Evolutionary conservation across 225 moss, liverwort and hornwort species (phyloP), one percentile per base, ranked within the genome.

Genomic region (Rhytidiadelphus loreus): DNA sequence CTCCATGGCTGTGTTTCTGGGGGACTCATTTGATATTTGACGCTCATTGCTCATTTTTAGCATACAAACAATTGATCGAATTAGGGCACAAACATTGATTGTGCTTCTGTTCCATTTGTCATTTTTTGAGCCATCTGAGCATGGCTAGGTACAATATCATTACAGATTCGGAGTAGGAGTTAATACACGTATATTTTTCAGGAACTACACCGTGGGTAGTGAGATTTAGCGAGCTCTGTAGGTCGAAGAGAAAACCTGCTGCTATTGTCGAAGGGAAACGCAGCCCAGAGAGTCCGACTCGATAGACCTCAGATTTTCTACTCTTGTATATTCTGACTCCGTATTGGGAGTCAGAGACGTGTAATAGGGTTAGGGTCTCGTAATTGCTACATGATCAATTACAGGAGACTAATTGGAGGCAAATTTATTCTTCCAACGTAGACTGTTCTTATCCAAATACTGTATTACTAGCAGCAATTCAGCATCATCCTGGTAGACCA

Each of bases 1-100:
- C 52, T 69, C 48, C 92, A 95, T 88, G 96, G 96, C 21, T 99
- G 98, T 61, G 72, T 37, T 22, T 84, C 88, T 44, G 84, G 86
- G 55, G 35, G 35, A 50, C 59, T 66, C 88, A 53, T 79, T 79
- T 92, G 90, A 90, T 39, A 68, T 79, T n/a, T 25, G 57, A 46
- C 57, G 35, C 78, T 78, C 46, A 74, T 89, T 87, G 85, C 76
- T 77, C 70, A 74, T 61, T 87, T 60, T 46, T 89, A 87, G 88
- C 58, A 70, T 90, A 85, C 41, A 73, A 83, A 83, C 83, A 53
- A 78, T 83, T 86, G 86, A 80, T 83, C 84, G 73, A 65, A 66
- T 88, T 83, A 80, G 75, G 80, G 69, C 39, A 46, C 75, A 70
- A 81, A n/a, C 81, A 82, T 77, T 76, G 61, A 81, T 62, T 46